Percentiles rank a stretch among this genome's conserved stretches.
phyloP scores from a whole-genome alignment of 768 basidiomycete species.

The Auricularia sp. region DNA sequence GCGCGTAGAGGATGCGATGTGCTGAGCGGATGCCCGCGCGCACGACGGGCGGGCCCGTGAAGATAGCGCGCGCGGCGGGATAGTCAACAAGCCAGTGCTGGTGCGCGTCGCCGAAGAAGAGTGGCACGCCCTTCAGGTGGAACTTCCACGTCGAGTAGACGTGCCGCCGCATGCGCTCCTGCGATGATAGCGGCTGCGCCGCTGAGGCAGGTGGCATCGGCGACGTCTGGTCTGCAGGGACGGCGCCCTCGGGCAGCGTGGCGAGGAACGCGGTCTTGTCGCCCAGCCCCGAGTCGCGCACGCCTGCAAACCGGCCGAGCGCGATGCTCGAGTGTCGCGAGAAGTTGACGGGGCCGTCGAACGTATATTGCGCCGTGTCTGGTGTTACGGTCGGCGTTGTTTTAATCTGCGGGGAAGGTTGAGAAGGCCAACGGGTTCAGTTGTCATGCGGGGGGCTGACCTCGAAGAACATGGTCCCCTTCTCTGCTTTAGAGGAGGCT shows the following conservation, averaged over 20 bases:
- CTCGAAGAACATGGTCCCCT: conserved; percentile 64
- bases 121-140: conserved; percentile 49
- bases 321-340: conserved; percentile 64
- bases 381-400: neutral
- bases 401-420: conserved; percentile 37
- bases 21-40: conserved; percentile 62
- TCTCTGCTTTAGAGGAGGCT: conserved; percentile 36
- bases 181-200: neutral
- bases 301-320: conserved; percentile 51
- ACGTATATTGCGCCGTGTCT: conserved; percentile 43
- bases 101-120: conserved; percentile 47
- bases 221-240: neutral
- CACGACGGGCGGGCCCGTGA: conserved; percentile 39
- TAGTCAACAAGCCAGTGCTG: conserved; percentile 63
- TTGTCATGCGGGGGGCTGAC: conserved; percentile 25
- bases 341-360: conserved; percentile 65
- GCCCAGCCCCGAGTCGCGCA: conserved; percentile 32
- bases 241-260: neutral
- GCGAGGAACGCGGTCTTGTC: neutral
- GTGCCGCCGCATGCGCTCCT: neutral
- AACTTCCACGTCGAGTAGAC: conserved; percentile 71
- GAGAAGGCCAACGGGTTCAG: neutral
- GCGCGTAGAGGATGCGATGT: conserved; percentile 66
- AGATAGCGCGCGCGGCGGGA: conserved; percentile 63
- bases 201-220: neutral